These are phyloP conservation scores for Cryomyces antarcticus DNA, from an alignment of 495 filamentous ascomycete species.

Conservation along the genomic window DNA sequence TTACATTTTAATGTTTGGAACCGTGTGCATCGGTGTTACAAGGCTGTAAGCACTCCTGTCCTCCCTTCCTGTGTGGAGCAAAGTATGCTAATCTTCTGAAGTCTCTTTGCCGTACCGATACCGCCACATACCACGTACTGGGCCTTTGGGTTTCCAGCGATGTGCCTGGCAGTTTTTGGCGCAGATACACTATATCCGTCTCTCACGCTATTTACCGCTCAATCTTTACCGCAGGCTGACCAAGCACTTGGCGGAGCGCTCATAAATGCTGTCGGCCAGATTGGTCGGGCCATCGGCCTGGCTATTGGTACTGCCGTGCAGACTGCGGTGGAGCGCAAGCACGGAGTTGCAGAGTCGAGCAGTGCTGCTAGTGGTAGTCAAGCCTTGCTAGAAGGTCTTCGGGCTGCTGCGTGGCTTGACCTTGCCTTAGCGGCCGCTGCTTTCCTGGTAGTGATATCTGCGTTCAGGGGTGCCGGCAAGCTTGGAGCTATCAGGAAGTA, in stretches of 20 bases:
- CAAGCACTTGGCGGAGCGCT: slow-evolving; percentile 40
- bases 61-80: no score
- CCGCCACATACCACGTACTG: slow-evolving; percentile 33
- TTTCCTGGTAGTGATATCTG: slow-evolving; percentile 6
- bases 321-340: slow-evolving; percentile 26
- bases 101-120: slow-evolving; percentile 34
- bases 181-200: slow-evolving; percentile 38
- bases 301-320: slow-evolving; percentile 37
- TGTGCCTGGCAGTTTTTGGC: slow-evolving; percentile 35
- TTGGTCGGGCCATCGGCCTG: slow-evolving; percentile 35
- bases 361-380: slow-evolving; percentile 7
- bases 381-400: slow-evolving; percentile 27
- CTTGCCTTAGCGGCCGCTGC: slow-evolving; percentile 16
- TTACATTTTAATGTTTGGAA: slow-evolving; percentile 32
- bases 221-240: slow-evolving; percentile 33
- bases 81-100: no score
- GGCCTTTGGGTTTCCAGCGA: slow-evolving; percentile 37
- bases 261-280: slow-evolving; percentile 36
- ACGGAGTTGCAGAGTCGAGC: slow-evolving; percentile 17
- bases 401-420: slow-evolving; percentile 34
- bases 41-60: slow-evolving; percentile 12
- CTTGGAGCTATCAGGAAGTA: slow-evolving; percentile 1
- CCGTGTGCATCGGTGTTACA: slow-evolving; percentile 25
- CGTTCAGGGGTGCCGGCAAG: slow-evolving; percentile 15
- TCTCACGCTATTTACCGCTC: slow-evolving; percentile 37